These are phyloP conservation scores for Kuraishia hungarica DNA, from an alignment of 805 yeast genomes.

Conservation along the genomic window DNA sequence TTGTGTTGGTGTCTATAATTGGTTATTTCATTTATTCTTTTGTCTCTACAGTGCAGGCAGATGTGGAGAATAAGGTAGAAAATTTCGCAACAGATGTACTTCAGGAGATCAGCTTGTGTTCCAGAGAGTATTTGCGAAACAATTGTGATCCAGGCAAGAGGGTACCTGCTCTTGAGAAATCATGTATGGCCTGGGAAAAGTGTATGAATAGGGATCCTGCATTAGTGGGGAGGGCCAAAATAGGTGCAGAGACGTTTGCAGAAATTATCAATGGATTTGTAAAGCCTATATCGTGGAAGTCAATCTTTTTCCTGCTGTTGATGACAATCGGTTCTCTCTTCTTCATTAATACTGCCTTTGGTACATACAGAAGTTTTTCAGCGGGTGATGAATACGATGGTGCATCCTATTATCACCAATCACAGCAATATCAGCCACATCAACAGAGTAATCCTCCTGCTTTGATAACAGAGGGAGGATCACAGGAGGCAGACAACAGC, in stretches of 20 bases:
- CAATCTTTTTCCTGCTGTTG: slow-evolving; percentile 40
- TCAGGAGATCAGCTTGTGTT: slow-evolving; percentile 60
- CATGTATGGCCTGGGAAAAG: slow-evolving; percentile 67
- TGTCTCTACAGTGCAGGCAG: slow-evolving; percentile 45
- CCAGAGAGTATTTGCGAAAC: slow-evolving; percentile 60
- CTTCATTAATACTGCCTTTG: slow-evolving; percentile 43
- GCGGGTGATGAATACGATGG: not conserved
- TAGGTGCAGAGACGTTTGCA: slow-evolving; percentile 78
- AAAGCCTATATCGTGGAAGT: slow-evolving; percentile 61
- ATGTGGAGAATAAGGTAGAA: slow-evolving; percentile 64
- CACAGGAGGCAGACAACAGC: not conserved
- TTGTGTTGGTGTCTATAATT: slow-evolving; percentile 39
- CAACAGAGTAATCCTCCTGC: slow-evolving; percentile 10
- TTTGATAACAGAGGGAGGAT: slow-evolving; percentile 1
- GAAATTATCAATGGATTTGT: slow-evolving; percentile 74
- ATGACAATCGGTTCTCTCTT: slow-evolving; percentile 43
- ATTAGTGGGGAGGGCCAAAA: slow-evolving; percentile 49
- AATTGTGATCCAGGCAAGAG: slow-evolving; percentile 57
- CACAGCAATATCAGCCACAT: slow-evolving; percentile 4
- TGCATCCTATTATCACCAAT: not conserved
- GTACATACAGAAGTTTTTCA: slow-evolving; percentile 13
- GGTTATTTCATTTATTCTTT: slow-evolving; percentile 43
- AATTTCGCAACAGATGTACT: slow-evolving; percentile 50
- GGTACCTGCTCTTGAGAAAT: slow-evolving; percentile 66
- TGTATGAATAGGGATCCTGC: slow-evolving; percentile 81